Evolutionary conservation across 805 yeast species (phyloP), one percentile per base, ranked within the genome.

Genomic region (Kodamaea kakaduensis): DNA sequence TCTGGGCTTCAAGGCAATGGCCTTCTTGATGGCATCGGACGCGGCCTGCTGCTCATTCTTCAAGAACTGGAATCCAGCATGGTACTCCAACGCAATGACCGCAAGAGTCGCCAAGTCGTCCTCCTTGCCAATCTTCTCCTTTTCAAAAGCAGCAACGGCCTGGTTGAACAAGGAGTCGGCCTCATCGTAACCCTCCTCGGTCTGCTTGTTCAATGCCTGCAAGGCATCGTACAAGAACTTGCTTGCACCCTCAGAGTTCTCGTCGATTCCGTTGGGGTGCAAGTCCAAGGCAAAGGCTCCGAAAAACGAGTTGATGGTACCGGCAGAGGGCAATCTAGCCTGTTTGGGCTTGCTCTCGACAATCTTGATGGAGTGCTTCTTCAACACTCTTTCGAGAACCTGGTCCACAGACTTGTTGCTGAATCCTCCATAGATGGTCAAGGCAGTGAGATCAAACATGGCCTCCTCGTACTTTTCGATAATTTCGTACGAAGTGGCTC

Each of bases 401-500:
- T 75, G 73, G 62, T 88, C 96, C 41, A 84, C 73, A 16, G 84
- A 71, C 52, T 80, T 78, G 57, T 85, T 84, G 54, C 76, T 77
- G 64, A 84, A 81, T 27, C 93, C 93, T 39, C 93, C 93, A 56
- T 79, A 77, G 41, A 93, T 75, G 32, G 95, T 81, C 50, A 89
- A 75, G 2, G 94, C 88, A 36, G 97, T 89, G 59, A 84, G 75
- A 63, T 93, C 98, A 60, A 81, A 79, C 77, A 87, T 81, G 29
- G 98, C 89, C 40, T 89, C 95, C 30, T 78, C 75, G 61, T 75
- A 88, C 45, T 73, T 68, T 50, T 78, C 95, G 43, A 87, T 61
- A 46, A 77, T 75, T 67, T 93, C 98, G 58, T 83, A 82, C 20
- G 97, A 95, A 47, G 81, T 77, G 21, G 96, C 96, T 63, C 98